A percentile compares a stretch with the other conserved stretches of the same genome.
phyloP scores from a whole-genome alignment of 495 filamentous ascomycete genomes.

The Endocarpon pusillum region DNA sequence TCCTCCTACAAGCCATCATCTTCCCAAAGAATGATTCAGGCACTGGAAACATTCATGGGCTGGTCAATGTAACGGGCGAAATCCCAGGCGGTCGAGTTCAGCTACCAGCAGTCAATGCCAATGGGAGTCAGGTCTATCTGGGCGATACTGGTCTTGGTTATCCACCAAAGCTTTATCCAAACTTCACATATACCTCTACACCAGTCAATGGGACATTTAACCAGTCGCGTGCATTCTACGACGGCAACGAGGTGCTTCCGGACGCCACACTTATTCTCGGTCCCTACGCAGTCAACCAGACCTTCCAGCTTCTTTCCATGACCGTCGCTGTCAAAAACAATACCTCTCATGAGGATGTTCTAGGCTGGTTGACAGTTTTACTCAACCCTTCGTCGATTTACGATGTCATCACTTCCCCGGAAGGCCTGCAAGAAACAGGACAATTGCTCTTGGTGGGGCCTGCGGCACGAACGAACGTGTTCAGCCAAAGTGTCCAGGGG shows the following conservation, averaged over 20 bases:
- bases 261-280: constrained; percentile 44
- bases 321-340: constrained; percentile 59
- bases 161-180: constrained; percentile 53
- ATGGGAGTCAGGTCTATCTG: constrained; percentile 40
- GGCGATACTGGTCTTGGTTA: constrained; percentile 43
- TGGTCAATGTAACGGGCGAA: constrained; percentile 44
- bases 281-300: constrained; percentile 47
- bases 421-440: constrained; percentile 53
- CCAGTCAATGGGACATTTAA: constrained; percentile 20
- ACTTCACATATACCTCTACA: constrained; percentile 41
- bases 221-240: constrained; percentile 19
- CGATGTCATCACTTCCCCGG: constrained; percentile 36
- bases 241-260: constrained; percentile 34
- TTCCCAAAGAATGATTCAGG: constrained; percentile 47
- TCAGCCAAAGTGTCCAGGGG: constrained; percentile 16
- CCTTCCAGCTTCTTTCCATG: constrained; percentile 61
- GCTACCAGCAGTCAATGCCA: constrained; percentile 36
- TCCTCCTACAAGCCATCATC: constrained; percentile 47
- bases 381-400: constrained; percentile 43
- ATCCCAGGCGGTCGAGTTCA: constrained; percentile 23
- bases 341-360: constrained; percentile 33
- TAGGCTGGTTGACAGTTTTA: constrained; percentile 51
- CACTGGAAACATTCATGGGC: constrained; percentile 18
- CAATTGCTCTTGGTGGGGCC: constrained; percentile 52
- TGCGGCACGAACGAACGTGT: constrained; percentile 42